These are phyloP conservation scores for Neonectria hederae DNA, from an alignment of 2,329 filamentous ascomycete genomes.

Conservation along the genomic window DNA sequence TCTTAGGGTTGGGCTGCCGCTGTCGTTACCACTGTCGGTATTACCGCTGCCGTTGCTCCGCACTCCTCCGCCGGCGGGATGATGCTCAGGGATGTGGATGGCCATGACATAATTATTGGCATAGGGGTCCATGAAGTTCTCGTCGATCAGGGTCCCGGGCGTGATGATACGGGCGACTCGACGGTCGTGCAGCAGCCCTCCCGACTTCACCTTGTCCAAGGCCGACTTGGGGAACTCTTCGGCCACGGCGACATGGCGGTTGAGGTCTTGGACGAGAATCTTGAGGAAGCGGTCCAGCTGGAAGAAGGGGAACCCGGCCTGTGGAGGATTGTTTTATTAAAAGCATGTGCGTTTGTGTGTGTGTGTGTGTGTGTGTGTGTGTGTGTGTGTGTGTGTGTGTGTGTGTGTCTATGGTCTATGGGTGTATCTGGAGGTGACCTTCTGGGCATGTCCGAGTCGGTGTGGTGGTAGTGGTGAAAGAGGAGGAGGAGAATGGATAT, in stretches of 20 bases:
- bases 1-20: background rate
- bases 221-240: constrained; percentile 87
- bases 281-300: constrained; percentile 95
- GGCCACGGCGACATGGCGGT: constrained; percentile 90
- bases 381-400: background rate
- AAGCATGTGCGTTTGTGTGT: background rate
- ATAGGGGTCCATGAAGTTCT: constrained; percentile 95
- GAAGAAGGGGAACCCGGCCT: constrained; percentile 93
- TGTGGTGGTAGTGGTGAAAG: constrained; percentile 27
- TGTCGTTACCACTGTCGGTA: no score
- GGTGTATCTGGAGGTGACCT: background rate
- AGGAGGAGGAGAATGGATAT: background rate
- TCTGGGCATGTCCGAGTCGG: constrained; percentile 9
- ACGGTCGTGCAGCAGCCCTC: constrained; percentile 85
- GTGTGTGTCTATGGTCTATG: background rate
- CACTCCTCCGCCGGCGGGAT: background rate
- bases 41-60: no score
- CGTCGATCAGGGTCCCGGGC: constrained; percentile 94
- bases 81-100: constrained; percentile 71
- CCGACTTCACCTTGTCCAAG: constrained; percentile 75
- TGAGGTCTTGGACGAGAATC: constrained; percentile 88
- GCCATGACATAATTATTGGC: constrained; percentile 93
- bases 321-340: constrained; percentile 18
- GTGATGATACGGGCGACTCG: constrained; percentile 89
- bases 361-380: background rate